A percentile compares a stretch with the other conserved stretches of the same genome.
Conservation (phyloP, 2,329 filamentous ascomycete species). For the Balansia obtecta region DNA sequence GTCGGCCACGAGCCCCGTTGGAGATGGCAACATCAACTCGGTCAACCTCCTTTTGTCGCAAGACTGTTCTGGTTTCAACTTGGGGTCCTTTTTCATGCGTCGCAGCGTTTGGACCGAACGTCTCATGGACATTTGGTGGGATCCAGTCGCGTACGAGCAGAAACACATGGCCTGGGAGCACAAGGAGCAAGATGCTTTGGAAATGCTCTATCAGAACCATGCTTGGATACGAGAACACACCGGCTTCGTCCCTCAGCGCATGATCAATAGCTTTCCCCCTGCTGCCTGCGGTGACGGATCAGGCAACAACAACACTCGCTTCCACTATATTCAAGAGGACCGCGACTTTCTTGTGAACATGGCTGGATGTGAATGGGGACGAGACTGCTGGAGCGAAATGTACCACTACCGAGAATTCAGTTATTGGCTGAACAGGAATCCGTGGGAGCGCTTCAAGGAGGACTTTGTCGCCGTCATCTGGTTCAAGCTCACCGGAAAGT, state of each 20-base stretch:
- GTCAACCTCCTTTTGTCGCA: constrained; percentile 84
- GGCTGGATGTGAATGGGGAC: constrained; percentile 93
- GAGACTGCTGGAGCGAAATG: constrained; percentile 97
- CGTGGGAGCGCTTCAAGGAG: constrained; percentile 67
- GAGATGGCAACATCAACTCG: constrained; percentile 65
- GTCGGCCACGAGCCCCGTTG: constrained; percentile 56
- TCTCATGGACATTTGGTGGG: constrained; percentile 94
- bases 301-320: constrained; percentile 52
- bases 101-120: constrained; percentile 83
- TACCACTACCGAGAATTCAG: constrained; percentile 88
- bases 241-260: constrained; percentile 80
- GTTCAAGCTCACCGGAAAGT: constrained; percentile 50
- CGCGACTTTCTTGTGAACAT: constrained; percentile 95
- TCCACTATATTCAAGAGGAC: constrained; percentile 78
- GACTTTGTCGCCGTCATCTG: constrained; percentile 48
- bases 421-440: constrained; percentile 74
- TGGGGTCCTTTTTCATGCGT: constrained; percentile 87
- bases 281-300: constrained; percentile 71
- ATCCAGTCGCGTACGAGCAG: constrained; percentile 93
- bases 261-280: constrained; percentile 86
- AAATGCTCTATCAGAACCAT: constrained; percentile 82
- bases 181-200: constrained; percentile 92
- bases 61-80: constrained; percentile 91
- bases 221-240: constrained; percentile 86
- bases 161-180: constrained; percentile 99